Evolutionary conservation across 441 rosid species (phyloP).

Genomic region (Theobroma grandiflorum): DNA sequence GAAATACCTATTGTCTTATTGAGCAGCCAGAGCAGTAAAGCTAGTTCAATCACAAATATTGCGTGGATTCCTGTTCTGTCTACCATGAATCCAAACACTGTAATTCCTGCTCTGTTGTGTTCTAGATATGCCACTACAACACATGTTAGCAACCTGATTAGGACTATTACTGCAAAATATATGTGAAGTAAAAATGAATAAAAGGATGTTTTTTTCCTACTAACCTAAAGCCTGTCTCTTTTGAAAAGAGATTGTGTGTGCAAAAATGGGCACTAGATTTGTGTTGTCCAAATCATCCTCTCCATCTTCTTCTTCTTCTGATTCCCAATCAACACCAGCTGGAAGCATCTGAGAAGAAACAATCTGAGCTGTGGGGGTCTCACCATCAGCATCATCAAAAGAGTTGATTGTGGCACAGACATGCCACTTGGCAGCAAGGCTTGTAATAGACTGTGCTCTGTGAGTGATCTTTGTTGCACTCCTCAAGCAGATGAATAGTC

Average conservation of each 20-base stretch:
- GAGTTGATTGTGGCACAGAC: slow-evolving; percentile 83
- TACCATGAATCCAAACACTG: slow-evolving; percentile 80
- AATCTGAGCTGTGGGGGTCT: slow-evolving; percentile 56
- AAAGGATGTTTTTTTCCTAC: slow-evolving; percentile 3
- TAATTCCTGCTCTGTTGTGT: slow-evolving; percentile 88
- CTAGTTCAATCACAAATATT: slow-evolving; percentile 78
- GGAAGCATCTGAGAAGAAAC: slow-evolving; percentile 43
- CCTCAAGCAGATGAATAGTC: slow-evolving; percentile 85
- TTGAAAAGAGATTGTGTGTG: slow-evolving; percentile 80
- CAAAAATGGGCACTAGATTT: slow-evolving; percentile 62
- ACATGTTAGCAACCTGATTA: slow-evolving; percentile 8
- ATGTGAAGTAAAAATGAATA: not conserved
- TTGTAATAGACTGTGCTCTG: slow-evolving; percentile 77
- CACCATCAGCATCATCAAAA: slow-evolving; percentile 69
- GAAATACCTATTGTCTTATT: slow-evolving; percentile 79
- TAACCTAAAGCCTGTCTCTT: slow-evolving; percentile 90
- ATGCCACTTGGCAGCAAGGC: slow-evolving; percentile 94
- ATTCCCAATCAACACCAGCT: slow-evolving; percentile 45
- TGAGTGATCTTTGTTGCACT: slow-evolving; percentile 93
- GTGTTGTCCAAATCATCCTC: slow-evolving; percentile 72
- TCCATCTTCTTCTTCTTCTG: slow-evolving; percentile 80
- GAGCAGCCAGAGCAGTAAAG: slow-evolving; percentile 88
- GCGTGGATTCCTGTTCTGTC: slow-evolving; percentile 89
- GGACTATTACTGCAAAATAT: not conserved
- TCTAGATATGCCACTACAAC: slow-evolving; percentile 83